Base-by-base conservation (phyloP, 257 asterid genomes). In the Handroanthus guayacan region DNA sequence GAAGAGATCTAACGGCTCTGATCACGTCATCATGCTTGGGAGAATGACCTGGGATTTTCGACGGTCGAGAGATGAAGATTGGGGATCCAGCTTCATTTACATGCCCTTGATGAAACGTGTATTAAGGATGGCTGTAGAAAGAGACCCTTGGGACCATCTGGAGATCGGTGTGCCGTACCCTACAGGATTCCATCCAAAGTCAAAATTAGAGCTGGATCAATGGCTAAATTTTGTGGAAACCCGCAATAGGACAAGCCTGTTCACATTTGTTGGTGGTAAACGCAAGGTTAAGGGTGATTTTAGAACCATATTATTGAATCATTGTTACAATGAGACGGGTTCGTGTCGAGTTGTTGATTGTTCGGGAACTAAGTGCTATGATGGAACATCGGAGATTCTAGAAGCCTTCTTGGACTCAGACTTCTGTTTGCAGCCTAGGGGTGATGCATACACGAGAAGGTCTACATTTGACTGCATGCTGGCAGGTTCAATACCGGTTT, bases 91-190 rank as follows among this genome's bases (percentile, higher is more conserved):
- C 75, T 87, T 84, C 83, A 63, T 89, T 36, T 13, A 87, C 83
- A 87, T 83, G 92, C 87, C 92, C 39, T 7, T 20, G 83, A 87
- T 87, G 94, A 63, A 75, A 12, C 52, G 56, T 2, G 56, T 87
- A 62, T 36, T 82, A 6, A 85, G 90, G 17, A 75, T 89, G 6
- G 74, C 79, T 0, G 81, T 89, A 0, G 95, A 89, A 38, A 76
- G 83, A 5, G 76, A 81, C 66, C 89, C 89, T 1, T 89, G 92
- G 92, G 95, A 89, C 78, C 77, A 48, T 25, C 69, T 78, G 10
- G 90, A 89, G 77, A 72, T 87, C 77, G 62, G 90, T 74, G 92
- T 89, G 0, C 95, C 95, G 9, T 89, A 87, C 80, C 95, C 95
- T 61, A 87, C 95, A 0, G 92, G 92, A 62, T 89, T 89, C 80